Conservation (phyloP, 352 stramenopile species). For the Phytopythium oedochilum region DNA sequence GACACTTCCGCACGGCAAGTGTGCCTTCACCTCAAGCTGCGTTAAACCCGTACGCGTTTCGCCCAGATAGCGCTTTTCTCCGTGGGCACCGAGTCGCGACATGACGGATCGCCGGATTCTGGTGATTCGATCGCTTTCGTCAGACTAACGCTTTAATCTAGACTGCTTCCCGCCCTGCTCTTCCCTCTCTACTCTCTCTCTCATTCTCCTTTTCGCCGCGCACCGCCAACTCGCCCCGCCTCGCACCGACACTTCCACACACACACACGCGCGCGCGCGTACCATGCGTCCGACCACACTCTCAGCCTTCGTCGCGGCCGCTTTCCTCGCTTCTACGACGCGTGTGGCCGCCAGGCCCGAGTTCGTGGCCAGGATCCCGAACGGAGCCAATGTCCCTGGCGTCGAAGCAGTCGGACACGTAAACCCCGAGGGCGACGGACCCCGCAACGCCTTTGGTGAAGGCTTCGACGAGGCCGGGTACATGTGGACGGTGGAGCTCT, state of each 20-base stretch:
- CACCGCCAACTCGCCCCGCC: background rate
- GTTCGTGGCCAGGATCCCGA: slow-evolving; percentile 24
- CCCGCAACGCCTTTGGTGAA: slow-evolving; percentile 32
- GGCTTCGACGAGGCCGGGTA: slow-evolving; percentile 19
- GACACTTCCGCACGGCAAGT: too few species aligned
- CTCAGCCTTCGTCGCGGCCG: background rate
- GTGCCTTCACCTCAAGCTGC: too few species aligned
- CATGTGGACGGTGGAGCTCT: slow-evolving; percentile 22
- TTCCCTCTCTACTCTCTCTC: too few species aligned
- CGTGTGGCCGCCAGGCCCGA: background rate
- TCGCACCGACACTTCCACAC: background rate
- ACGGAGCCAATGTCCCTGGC: slow-evolving; percentile 21
- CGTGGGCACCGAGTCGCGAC: background rate
- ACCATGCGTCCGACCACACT: background rate
- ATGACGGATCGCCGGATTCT: background rate
- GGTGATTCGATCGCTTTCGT: background rate
- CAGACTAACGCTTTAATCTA: too few species aligned
- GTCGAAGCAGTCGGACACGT: slow-evolving; percentile 21
- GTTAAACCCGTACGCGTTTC: too few species aligned
- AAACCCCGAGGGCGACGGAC: slow-evolving; percentile 4
- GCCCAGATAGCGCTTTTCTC: too few species aligned
- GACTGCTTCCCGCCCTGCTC: too few species aligned
- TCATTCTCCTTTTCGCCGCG: background rate
- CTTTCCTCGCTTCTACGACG: background rate
- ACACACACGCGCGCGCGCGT: too few species aligned